These are phyloP conservation scores for Globisporangium spiculum DNA, from an alignment of 352 stramenopile species.

Conservation along the genomic window DNA sequence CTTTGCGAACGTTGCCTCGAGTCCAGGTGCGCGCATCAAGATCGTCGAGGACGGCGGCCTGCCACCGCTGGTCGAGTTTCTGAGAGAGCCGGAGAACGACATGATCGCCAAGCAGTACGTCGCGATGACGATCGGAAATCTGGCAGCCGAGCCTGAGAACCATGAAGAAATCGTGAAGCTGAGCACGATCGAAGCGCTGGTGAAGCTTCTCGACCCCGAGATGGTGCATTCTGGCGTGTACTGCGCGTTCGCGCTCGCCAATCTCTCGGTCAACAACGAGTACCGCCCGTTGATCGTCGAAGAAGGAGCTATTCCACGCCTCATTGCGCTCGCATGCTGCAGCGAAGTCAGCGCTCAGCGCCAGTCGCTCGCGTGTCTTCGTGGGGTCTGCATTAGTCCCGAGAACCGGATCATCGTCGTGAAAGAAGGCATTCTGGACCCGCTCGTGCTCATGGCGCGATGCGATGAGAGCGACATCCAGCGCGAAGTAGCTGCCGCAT, in stretches of 20 bases:
- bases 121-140: constrained; percentile 95
- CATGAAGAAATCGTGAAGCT: constrained; percentile 95
- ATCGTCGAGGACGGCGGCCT: constrained; percentile 95
- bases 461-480: constrained; percentile 91
- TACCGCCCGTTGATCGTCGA: constrained; percentile 92
- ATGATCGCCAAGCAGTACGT: constrained; percentile 94
- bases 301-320: constrained; percentile 89
- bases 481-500: constrained; percentile 89
- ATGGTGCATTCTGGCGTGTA: constrained; percentile 86
- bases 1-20: constrained; percentile 94
- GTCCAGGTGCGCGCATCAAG: constrained; percentile 75
- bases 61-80: constrained; percentile 86
- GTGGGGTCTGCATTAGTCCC: constrained; percentile 91
- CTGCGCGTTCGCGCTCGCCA: constrained; percentile 92
- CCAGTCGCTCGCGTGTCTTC: constrained; percentile 90
- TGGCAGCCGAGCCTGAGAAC: constrained; percentile 92
- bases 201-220: constrained; percentile 90
- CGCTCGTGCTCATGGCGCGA: constrained; percentile 94
- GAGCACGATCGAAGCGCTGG: constrained; percentile 84
- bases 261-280: constrained; percentile 93
- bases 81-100: constrained; percentile 86
- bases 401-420: constrained; percentile 89
- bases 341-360: constrained; percentile 92
- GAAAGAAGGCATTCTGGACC: constrained; percentile 94
- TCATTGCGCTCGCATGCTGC: constrained; percentile 94